A percentile compares a stretch with the other conserved stretches of the same genome.
phyloP scores from a whole-genome alignment of 192 early-diverging fungal genomes.

The Umbelopsis vinacea region DNA sequence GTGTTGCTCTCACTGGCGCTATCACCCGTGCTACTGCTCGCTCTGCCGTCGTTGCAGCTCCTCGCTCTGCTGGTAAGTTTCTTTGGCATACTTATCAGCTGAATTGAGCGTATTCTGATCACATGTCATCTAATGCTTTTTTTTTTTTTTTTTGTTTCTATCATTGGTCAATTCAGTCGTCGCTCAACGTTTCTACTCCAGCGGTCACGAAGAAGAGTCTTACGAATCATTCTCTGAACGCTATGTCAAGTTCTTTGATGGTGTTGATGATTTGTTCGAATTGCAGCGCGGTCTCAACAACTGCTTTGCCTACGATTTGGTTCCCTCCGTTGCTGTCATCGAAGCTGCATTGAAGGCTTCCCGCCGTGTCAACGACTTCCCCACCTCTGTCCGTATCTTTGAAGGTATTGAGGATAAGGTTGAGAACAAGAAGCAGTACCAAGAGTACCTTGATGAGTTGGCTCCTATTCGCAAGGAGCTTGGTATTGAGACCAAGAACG shows the following conservation, averaged over 20 bases:
- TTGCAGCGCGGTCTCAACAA: slow-evolving; percentile 98
- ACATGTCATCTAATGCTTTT: not conserved
- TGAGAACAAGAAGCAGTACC: slow-evolving; percentile 82
- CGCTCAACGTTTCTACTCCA: slow-evolving; percentile 69
- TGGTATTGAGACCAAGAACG: slow-evolving; percentile 88
- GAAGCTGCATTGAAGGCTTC: slow-evolving; percentile 89
- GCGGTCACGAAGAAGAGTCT: slow-evolving; percentile 69
- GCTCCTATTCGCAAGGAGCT: slow-evolving; percentile 86
- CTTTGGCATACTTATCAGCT: slow-evolving; percentile 2
- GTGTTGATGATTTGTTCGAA: slow-evolving; percentile 94
- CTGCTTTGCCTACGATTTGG: slow-evolving; percentile 94
- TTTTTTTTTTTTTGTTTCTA: not conserved
- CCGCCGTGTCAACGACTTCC: slow-evolving; percentile 91
- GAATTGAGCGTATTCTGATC: not conserved
- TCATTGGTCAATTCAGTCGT: slow-evolving; percentile 22
- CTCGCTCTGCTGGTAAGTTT: slow-evolving; percentile 27
- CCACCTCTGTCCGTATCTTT: slow-evolving; percentile 92
- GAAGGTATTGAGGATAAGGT: slow-evolving; percentile 94
- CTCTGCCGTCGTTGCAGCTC: slow-evolving; percentile 26
- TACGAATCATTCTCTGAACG: slow-evolving; percentile 81
- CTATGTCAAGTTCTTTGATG: slow-evolving; percentile 83
- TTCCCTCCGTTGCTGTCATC: slow-evolving; percentile 88
- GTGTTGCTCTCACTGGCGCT: slow-evolving; percentile 40
- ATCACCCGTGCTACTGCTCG: slow-evolving; percentile 38
- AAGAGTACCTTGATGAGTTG: slow-evolving; percentile 88